Evolutionary conservation across 495 filamentous ascomycete species (phyloP).

Genomic region (Penicillium bialowiezense): DNA sequence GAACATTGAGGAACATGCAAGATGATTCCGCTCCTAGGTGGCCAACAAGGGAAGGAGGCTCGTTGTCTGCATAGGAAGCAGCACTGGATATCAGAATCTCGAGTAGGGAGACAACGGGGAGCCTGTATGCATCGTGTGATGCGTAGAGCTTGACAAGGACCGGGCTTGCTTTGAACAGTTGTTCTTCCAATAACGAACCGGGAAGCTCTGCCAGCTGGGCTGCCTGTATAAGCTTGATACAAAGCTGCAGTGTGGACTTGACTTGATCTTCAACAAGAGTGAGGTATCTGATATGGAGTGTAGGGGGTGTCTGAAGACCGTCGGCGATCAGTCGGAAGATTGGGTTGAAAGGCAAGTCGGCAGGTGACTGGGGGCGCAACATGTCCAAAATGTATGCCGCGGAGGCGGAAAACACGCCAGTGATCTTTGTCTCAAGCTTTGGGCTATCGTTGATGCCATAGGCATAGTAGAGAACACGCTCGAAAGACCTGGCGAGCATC

Average conservation of each 20-base stretch:
- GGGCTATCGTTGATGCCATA: constrained; percentile 66
- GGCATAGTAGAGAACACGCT: constrained; percentile 64
- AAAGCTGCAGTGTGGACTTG: constrained; percentile 60
- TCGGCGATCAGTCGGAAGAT: constrained; percentile 68
- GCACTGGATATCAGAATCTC: constrained; percentile 70
- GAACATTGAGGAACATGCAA: constrained; percentile 74
- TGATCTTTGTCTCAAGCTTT: constrained; percentile 54
- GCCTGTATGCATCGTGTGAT: constrained; percentile 61
- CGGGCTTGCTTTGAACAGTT: constrained; percentile 74
- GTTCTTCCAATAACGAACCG: constrained; percentile 65
- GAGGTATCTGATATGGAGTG: constrained; percentile 57
- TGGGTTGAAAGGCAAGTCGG: constrained; percentile 71
- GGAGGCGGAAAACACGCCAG: constrained; percentile 62
- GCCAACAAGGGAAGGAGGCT: constrained; percentile 87
- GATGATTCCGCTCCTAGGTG: constrained; percentile 79
- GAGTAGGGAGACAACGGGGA: constrained; percentile 64
- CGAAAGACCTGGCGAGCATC: constrained; percentile 63
- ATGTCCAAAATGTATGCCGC: constrained; percentile 73
- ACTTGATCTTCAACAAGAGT: constrained; percentile 60
- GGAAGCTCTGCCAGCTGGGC: constrained; percentile 61
- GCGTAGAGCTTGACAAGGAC: constrained; percentile 77
- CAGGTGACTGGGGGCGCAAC: constrained; percentile 66
- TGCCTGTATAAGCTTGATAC: constrained; percentile 64
- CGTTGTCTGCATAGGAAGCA: constrained; percentile 53
- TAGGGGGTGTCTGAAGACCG: constrained; percentile 62